Evolutionary conservation across 1,139 yeast species (phyloP).

Genomic region (Debaryomycetaceae sp.): DNA sequence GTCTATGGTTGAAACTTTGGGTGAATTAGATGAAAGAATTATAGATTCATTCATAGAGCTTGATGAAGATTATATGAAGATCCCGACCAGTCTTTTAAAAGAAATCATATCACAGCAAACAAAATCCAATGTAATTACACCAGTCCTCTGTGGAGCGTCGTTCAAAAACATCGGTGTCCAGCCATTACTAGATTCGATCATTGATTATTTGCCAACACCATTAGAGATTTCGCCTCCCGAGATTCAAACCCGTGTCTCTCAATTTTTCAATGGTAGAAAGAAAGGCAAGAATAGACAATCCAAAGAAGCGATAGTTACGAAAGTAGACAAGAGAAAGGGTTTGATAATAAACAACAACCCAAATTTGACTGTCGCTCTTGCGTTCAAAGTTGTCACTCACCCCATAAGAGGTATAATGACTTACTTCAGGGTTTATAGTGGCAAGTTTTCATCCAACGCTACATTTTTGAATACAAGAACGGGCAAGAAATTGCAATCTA

Average conservation of each 20-base stretch:
- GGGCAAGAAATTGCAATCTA: constrained; percentile 62
- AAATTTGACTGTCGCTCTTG: constrained; percentile 71
- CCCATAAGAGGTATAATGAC: constrained; percentile 81
- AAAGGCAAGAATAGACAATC: constrained; percentile 11
- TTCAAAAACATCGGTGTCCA: constrained; percentile 93
- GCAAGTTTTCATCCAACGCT: constrained; percentile 60
- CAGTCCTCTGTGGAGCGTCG: constrained; percentile 91
- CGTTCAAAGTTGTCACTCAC: constrained; percentile 88
- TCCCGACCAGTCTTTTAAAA: constrained; percentile 50
- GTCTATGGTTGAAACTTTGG: constrained; percentile 76
- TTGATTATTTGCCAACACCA: constrained; percentile 80
- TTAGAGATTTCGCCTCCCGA: constrained; percentile 59
- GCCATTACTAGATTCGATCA: constrained; percentile 82
- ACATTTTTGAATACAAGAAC: constrained; percentile 66
- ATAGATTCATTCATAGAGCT: constrained; percentile 73
- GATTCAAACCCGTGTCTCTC: constrained; percentile 25
- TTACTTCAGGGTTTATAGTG: constrained; percentile 85
- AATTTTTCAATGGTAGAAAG: constrained; percentile 8
- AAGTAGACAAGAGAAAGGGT: constrained; percentile 42
- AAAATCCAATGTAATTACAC: constrained; percentile 55
- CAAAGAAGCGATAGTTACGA: constrained; percentile 12
- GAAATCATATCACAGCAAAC: constrained; percentile 65
- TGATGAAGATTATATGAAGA: constrained; percentile 66
- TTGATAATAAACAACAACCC: constrained; percentile 53
- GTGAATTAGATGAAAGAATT: constrained; percentile 75